phyloP scores from a whole-genome alignment of 192 early-diverging fungal species.

The Coemansia sp. region DNA sequence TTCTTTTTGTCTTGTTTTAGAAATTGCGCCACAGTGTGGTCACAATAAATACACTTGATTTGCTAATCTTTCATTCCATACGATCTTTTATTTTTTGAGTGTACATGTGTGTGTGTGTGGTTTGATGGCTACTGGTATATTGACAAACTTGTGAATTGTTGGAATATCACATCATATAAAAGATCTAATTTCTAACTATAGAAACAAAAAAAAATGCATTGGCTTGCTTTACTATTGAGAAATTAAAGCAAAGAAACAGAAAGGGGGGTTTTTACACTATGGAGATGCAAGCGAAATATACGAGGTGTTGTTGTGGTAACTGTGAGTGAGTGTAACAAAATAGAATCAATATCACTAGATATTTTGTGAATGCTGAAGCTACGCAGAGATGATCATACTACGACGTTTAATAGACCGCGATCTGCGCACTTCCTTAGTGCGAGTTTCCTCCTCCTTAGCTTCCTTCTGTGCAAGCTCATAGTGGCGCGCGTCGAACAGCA shows the following conservation, averaged over 20 bases:
- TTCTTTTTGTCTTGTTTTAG: neutral
- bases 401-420: slow-evolving; percentile 35
- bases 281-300: slow-evolving; percentile 10
- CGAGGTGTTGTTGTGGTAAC: neutral
- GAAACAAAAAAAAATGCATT: neutral
- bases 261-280: neutral
- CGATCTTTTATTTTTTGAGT: neutral
- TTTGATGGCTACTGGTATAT: neutral
- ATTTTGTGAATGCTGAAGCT: neutral
- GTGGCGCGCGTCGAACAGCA: slow-evolving; percentile 46
- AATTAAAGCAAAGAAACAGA: neutral
- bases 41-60: neutral
- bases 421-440: slow-evolving; percentile 32
- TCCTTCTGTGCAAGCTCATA: slow-evolving; percentile 38
- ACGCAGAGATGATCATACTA: slow-evolving; percentile 20
- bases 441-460: slow-evolving; percentile 24
- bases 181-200: neutral
- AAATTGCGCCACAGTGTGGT: neutral
- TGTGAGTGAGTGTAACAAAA: neutral
- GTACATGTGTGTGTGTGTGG: neutral
- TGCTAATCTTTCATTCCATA: neutral
- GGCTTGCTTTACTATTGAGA: neutral
- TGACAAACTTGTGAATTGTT: neutral
- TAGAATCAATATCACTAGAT: neutral
- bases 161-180: neutral